Base-by-base conservation (phyloP, 345 rosid genomes). In the Aquilaria sinensis region DNA sequence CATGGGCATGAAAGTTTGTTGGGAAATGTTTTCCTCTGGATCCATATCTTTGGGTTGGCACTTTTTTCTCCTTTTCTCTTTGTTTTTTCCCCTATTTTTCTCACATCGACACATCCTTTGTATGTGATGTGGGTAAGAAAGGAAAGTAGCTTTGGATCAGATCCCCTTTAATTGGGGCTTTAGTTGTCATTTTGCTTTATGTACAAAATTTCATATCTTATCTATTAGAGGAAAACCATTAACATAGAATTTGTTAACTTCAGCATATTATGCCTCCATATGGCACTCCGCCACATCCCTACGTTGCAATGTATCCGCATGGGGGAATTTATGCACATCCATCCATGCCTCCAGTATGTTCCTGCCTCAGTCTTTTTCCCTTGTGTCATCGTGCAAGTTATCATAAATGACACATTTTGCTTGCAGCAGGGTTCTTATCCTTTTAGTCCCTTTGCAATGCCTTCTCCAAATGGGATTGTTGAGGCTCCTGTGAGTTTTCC, bases 261-360 rank as follows among this genome's bases (percentile, higher is more conserved):
- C 87, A 93, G 99, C 99, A 83, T 82, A 82, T 90, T 67, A 88
- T 94, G 95, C 97, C 97, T 77, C 95, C 96, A 11, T 94, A 94
- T 70, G 99, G 96, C 60, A 90, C 99, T 30, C 92, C 97, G 5
- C 97, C 97, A 13, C 95, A 90, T 81, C 99, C 96, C 6, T 94
- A 94, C 49, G 97, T 94, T 75, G 88, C 97, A 58, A 90, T 94
- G 99, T 94, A 94, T 82, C 93, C 99, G 56, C 97, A 86, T 64
- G 95, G 97, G 66, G 97, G 98, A 62, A 83, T 94, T 76, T 94
- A 90, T 64, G 87, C 93, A 0, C 99, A 94, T 79, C 97, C 99
- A 58, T 85, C 97, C 57, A 80, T 94, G 4, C 93, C 99, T 60
- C 96, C 93, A 81, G 97, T 94, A 87, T 66, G 65, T 67, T 54